Percentiles rank a stretch among this genome's conserved stretches.
These are phyloP conservation scores for Mesembryanthemum crystallinum DNA, from an alignment of 148 eudicot genomes.

Conservation along the genomic window DNA sequence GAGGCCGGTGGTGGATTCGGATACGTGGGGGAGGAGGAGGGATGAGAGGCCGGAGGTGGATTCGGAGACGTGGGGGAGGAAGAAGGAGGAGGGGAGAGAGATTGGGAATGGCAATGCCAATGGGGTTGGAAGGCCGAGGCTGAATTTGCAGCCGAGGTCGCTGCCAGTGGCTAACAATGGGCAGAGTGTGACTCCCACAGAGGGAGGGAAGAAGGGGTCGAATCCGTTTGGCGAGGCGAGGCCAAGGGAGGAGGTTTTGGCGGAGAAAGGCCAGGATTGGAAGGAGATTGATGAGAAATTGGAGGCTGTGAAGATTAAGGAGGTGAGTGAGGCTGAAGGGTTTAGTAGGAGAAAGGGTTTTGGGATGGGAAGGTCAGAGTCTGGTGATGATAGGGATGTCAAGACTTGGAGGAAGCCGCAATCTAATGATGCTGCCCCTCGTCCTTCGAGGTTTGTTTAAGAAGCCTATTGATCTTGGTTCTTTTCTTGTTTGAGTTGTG, in stretches of 20 bases:
- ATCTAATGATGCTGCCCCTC: constrained; percentile 29
- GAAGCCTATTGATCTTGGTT: background rate
- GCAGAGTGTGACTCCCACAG: constrained; percentile 16
- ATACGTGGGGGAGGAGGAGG: constrained; percentile 44
- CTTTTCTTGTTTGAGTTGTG: constrained; percentile 5
- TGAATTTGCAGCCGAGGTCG: constrained; percentile 82
- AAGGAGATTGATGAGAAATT: constrained; percentile 93
- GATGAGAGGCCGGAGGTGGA: constrained; percentile 24
- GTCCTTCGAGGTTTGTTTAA: constrained; percentile 55
- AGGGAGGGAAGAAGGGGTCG: constrained; percentile 47
- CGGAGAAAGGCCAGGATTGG: constrained; percentile 91
- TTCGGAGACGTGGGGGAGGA: constrained; percentile 45
- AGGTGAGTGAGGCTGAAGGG: constrained; percentile 34
- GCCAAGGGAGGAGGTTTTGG: constrained; percentile 96
- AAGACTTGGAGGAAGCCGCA: constrained; percentile 80
- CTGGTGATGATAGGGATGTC: constrained; percentile 37
- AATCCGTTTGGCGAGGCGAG: constrained; percentile 92
- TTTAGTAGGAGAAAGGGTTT: constrained; percentile 49
- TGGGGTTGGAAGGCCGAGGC: constrained; percentile 53
- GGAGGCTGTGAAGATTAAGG: constrained; percentile 58
- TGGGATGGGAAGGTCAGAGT: constrained; percentile 39
- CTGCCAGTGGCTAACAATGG: constrained; percentile 35
- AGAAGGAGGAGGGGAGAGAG: constrained; percentile 20
- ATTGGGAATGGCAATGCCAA: constrained; percentile 24
- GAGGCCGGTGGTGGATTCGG: constrained; percentile 26